Evolutionary conservation across 1,139 yeast species (phyloP), one percentile per base, ranked within the genome.

Genomic region (Arxiozyma slooffiae): DNA sequence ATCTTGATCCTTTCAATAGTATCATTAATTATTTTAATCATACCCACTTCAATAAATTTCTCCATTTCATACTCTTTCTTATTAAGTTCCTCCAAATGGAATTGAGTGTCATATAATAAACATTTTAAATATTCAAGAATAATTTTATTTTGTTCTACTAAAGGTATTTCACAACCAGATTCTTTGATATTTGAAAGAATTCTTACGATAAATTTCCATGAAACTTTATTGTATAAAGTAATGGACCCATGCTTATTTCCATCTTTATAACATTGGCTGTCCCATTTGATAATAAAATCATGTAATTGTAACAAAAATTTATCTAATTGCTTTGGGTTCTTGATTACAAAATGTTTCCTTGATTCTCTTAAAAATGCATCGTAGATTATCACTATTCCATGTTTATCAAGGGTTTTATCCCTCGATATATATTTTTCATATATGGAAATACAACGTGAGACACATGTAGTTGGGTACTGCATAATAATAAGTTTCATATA

Each of bases 311-410:
- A 26, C 16, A 61, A 22, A 6, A 60, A 23, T 1, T 46, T 38
- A 7, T 55, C 51, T 4, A 54, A 48, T 37, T 40, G 49, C 6
- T 21, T 49, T n/a, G 46, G 46, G 45, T 58, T 49, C 9, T 36
- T 43, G 36, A 54, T 50, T 8, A 53, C 46, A 11, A 36, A 44
- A 22, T 52, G 52, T 40, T 57, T 64, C 14, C 46, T 39, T 2
- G 65, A 56, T 46, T 59, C 62, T 38, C 52, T 57, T 22, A 52
- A 53, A 42, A 60, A 60, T 8, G 65, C 57, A 48, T 55, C 53
- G 48, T 61, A 61, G 8, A 60, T 51, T 30, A 57, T 30, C 2
- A 58, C 41, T 24, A 61, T 23, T 8, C 57, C 52, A 37, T 53
- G 57, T 38, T 42, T 42, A 16, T 42, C 54, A 54, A 23, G 57